Conservation (phyloP, 495 filamentous ascomycete genomes). For the Umbilicaria muhlenbergii region DNA sequence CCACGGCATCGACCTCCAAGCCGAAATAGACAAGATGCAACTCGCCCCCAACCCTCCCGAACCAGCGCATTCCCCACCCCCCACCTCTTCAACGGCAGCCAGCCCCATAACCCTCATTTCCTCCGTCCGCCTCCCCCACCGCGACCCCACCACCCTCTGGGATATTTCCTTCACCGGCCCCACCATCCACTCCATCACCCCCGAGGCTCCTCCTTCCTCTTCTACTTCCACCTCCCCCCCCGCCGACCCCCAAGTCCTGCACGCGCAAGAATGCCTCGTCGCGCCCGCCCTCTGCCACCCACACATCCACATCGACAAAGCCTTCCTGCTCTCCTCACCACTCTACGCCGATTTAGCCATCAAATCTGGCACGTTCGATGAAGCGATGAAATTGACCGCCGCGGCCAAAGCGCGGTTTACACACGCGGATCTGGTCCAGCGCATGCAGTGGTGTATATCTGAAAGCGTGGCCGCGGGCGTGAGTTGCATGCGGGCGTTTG, state of each 20-base stretch:
- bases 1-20: constrained; percentile 1
- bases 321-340: constrained; percentile 43
- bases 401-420: constrained; percentile 48
- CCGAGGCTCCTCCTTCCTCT: constrained; percentile 12
- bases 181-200: constrained; percentile 25
- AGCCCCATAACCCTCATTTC: constrained; percentile 15
- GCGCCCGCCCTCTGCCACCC: constrained; percentile 54
- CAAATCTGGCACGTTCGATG: constrained; percentile 41
- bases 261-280: constrained; percentile 22
- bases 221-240: constrained; percentile 14
- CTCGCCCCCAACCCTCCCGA: not conserved
- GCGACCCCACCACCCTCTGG: constrained; percentile 20
- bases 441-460: constrained; percentile 50
- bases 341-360: constrained; percentile 46
- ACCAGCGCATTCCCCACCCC: not conserved
- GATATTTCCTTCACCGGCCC: constrained; percentile 26
- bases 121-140: constrained; percentile 24
- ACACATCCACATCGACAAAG: constrained; percentile 66
- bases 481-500: constrained; percentile 56
- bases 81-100: constrained; percentile 1
- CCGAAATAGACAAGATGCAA: constrained; percentile 2
- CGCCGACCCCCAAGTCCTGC: constrained; percentile 7
- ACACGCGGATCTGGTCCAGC: constrained; percentile 37
- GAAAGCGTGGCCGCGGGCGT: constrained; percentile 53
- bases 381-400: constrained; percentile 47